Base-by-base conservation (phyloP, 1,139 yeast genomes). In the Saccharomycopsis hybrid region DNA sequence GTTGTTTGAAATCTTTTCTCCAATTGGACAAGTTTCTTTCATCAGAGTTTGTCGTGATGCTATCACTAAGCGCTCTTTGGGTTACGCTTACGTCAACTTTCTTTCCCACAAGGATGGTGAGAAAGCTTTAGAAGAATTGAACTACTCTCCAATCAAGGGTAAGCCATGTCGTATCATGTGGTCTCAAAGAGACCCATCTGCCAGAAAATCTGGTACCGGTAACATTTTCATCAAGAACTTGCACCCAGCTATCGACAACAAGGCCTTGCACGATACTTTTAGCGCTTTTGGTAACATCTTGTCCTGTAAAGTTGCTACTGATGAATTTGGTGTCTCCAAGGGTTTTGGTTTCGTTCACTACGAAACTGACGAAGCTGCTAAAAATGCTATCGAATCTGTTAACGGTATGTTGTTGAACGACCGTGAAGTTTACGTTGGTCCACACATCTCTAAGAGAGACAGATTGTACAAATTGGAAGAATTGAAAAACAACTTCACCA, bases 41-140 rank as follows among this genome's bases (percentile, higher is more conserved):
- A 90, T 92, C 70, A 89, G 97, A 75, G 97, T 92, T 59, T 92
- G 99, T 77, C 92, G 99, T 75, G 97, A 92, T 69, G 96, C 97
- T 59, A 87, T 92, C 61, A 82, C 97, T 69, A 88, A 92, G 77
- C 89, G 90, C 67, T 90, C 97, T 57, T 82, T 92, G 62, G 97
- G 99, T 65, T 94, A 92, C 71, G 98, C 97, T 65, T 92, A 92
- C 74, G 97, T 94, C 65, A 92, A 92, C 85, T 92, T 76, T 83
- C 92, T 85, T 77, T 82, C 84, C 70, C 72, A 79, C 60, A 85
- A 78, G 58, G 97, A 94, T 67, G 98, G 96, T 65, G 92, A 85
- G 73, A 83, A 79, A 66, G 98, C 99, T 59, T 77, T 92, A 69
- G 96, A 89, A 67, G 95, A 89, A 72, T 80, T 94, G 73, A 94